Conservation (phyloP, 208 protist genomes). For the Zelonia costaricensis region DNA sequence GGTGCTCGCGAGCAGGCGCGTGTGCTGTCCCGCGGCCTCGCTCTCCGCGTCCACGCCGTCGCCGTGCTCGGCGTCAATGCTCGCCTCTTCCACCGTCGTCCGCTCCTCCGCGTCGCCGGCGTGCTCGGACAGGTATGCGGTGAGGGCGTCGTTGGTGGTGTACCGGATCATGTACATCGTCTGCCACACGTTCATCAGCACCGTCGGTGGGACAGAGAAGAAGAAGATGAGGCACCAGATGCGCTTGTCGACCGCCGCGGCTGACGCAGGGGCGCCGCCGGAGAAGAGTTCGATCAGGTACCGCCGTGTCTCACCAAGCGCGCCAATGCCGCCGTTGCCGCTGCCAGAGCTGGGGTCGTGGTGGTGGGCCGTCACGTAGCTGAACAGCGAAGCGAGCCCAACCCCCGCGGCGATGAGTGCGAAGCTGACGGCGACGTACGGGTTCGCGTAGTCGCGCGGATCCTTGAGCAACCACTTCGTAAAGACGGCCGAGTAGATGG, state of each 20-base stretch:
- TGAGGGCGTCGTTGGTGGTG: conserved; percentile 36
- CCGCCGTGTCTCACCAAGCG: neutral
- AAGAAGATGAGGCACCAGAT: conserved; percentile 76
- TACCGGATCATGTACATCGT: conserved; percentile 75
- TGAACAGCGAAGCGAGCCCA: conserved; percentile 39
- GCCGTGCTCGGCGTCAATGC: neutral
- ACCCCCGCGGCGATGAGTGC: conserved; percentile 44
- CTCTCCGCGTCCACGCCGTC: neutral
- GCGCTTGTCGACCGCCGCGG: conserved; percentile 11
- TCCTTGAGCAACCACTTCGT: conserved; percentile 55
- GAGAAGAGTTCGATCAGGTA: neutral
- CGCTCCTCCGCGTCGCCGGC: conserved; percentile 5
- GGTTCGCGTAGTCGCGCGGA: conserved; percentile 41
- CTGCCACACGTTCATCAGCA: conserved; percentile 78
- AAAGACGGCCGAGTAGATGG: conserved; percentile 51
- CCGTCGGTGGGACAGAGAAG: conserved; percentile 61
- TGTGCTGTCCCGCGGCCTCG: neutral
- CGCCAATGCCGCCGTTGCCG: neutral
- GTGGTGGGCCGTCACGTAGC: conserved; percentile 7
- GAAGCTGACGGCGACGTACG: conserved; percentile 38
- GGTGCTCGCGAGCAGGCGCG: neutral
- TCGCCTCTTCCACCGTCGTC: neutral
- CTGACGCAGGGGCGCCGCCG: conserved; percentile 1
- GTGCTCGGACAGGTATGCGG: conserved; percentile 3
- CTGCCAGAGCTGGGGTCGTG: neutral